These are phyloP conservation scores for Fusarium acutatum DNA, from an alignment of 2,329 filamentous ascomycete species.

Conservation along the genomic window DNA sequence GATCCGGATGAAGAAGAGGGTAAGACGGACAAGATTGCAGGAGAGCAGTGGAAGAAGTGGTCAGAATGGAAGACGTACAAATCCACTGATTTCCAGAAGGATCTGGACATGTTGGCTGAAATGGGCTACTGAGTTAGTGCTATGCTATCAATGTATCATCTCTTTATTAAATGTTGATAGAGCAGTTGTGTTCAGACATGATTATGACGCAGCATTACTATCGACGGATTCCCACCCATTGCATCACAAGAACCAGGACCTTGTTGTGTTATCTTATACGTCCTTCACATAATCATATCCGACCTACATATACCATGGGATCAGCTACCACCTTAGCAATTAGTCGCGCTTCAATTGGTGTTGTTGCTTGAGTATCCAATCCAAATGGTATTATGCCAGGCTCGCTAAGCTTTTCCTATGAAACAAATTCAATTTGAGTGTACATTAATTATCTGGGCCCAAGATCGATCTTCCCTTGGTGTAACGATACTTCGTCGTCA, in stretches of 20 bases:
- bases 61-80: background rate
- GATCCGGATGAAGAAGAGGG: background rate
- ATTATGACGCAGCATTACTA: too few species aligned
- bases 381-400: background rate
- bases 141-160: too few species aligned
- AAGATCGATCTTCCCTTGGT: background rate
- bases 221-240: too few species aligned
- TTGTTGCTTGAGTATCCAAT: background rate
- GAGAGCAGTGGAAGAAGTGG: background rate
- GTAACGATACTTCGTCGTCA: background rate
- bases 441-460: background rate
- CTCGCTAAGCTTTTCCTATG: background rate
- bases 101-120: background rate
- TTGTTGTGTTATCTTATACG: too few species aligned
- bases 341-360: background rate
- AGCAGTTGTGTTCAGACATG: too few species aligned
- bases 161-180: too few species aligned
- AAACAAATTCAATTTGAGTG: background rate
- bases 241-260: too few species aligned
- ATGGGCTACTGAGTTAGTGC: background rate
- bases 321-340: background rate
- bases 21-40: background rate
- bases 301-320: too few species aligned
- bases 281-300: too few species aligned
- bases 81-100: background rate